Evolutionary conservation across 2,329 filamentous ascomycete species (phyloP).

Genomic region (Mycosphaerella arachidis): DNA sequence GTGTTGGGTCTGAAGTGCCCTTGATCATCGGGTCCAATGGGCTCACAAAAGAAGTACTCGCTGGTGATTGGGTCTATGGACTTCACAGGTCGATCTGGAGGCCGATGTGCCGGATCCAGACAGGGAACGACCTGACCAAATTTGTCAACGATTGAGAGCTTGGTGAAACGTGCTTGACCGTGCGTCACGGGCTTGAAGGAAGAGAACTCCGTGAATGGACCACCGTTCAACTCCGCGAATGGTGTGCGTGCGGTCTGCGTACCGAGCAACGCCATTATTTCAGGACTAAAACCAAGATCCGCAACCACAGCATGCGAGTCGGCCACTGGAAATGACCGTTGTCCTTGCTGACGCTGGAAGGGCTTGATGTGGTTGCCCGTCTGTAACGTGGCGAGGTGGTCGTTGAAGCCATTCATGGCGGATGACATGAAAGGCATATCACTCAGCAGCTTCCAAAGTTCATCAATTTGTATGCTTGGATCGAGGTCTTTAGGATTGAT

Average conservation of each 20-base stretch:
- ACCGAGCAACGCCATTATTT: slow-evolving; percentile 3
- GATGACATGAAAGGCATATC: not conserved
- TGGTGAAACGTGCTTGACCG: slow-evolving; percentile 45
- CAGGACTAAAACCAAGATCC: not conserved
- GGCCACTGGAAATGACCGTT: not conserved
- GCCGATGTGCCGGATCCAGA: not conserved
- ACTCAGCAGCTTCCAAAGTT: not conserved
- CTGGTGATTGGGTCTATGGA: slow-evolving; percentile 23
- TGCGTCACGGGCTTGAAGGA: slow-evolving; percentile 46
- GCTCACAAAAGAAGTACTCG: slow-evolving; percentile 11
- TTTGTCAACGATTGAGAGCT: slow-evolving; percentile 29
- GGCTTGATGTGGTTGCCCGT: slow-evolving; percentile 9
- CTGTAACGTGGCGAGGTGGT: slow-evolving; percentile 4
- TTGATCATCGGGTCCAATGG: not conserved
- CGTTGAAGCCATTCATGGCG: slow-evolving; percentile 3
- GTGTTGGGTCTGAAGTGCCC: not conserved
- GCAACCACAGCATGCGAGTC: not conserved
- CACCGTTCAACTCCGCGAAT: not conserved
- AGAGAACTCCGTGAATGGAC: slow-evolving; percentile 14
- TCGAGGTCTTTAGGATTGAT: not conserved
- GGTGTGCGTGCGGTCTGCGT: slow-evolving; percentile 3
- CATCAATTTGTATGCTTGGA: not conserved
- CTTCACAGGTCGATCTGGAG: slow-evolving; percentile 32
- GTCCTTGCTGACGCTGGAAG: not conserved
- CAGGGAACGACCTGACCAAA: slow-evolving; percentile 6